Percentiles rank a stretch among this genome's conserved stretches.
Conservation (phyloP, 176 grass and related monocot species). For the Oryza punctata region DNA sequence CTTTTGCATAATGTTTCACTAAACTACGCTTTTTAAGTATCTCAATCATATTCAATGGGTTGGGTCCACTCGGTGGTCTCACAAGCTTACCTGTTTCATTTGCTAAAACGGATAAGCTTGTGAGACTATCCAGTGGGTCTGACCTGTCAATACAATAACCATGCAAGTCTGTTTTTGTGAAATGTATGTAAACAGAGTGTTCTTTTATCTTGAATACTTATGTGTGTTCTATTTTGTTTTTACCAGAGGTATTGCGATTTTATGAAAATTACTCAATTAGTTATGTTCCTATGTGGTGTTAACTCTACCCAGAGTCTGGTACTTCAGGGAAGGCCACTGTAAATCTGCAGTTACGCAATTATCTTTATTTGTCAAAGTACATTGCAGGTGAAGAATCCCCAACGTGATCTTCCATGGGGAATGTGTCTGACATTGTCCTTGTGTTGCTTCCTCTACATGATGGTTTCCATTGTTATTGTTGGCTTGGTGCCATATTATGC, state of each 20-base stretch:
- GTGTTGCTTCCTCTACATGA: slow-evolving; percentile 92
- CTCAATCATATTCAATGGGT: neutral
- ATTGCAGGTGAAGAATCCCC: slow-evolving; percentile 91
- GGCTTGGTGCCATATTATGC: slow-evolving; percentile 77
- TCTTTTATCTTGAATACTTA: neutral
- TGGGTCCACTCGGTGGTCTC: neutral
- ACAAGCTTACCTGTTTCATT: neutral
- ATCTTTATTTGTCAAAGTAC: slow-evolving; percentile 30
- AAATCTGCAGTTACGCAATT: slow-evolving; percentile 7
- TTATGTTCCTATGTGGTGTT: slow-evolving; percentile 13
- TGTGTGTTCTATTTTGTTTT: neutral
- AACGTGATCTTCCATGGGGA: slow-evolving; percentile 78
- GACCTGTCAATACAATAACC: neutral
- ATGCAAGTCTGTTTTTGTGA: neutral
- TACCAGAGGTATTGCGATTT: neutral
- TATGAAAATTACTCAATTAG: slow-evolving; percentile 5
- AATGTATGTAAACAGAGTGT: neutral
- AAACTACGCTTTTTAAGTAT: neutral
- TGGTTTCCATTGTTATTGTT: slow-evolving; percentile 82
- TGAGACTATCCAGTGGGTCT: neutral
- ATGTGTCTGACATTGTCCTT: slow-evolving; percentile 65
- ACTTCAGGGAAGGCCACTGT: neutral
- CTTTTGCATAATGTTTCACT: neutral
- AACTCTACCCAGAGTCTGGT: neutral
- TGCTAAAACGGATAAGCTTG: neutral